Base-by-base conservation (phyloP, 2,329 filamentous ascomycete genomes). In the Botrytis deweyae region DNA sequence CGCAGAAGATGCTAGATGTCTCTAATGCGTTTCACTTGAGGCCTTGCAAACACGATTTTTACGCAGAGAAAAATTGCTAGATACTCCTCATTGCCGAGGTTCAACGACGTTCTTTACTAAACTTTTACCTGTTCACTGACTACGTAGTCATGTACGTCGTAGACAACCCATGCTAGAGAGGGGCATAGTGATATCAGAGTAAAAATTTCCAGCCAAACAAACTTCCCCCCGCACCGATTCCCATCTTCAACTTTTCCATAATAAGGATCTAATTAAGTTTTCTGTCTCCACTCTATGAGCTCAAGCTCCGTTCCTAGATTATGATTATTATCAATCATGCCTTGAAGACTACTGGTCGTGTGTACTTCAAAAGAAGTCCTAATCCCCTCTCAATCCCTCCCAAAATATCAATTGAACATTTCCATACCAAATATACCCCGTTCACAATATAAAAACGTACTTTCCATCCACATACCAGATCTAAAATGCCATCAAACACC, bases 401-500 rank as follows among this genome's bases (percentile, higher is more conserved):
- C 0, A 29, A 14, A 42, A 42, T 68, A 38, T 5, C 22, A 38
- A 49, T 69, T 69, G 25, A 33, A 69, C n/a, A 20, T 72, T 38
- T 58, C 42, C 6, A 29, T 29, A 29, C 49, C 46, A 42, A 14
- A 66, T 72, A 65, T 40, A 42, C 38, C 44, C 25, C 49, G 25
- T 65, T 70, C 4, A 38, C 46, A 20, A 36, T 20, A 64, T 63
- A 46, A 5, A 58, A 22, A 18, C 6, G 10, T 14, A 38, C 12
- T 25, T 16, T 62, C 33, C 5, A n/a, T 25, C 59, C 38, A 38
- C 1, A 38, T 16, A 12, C 25, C 36, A n/a, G 4, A 38, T 66
- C 46, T 59, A 78, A 65, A 59, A 79, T 80, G 78, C 74, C 78
- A 38, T 75, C 66, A 38, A 79, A 77, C 33, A 73, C 73, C 25